A percentile compares a stretch with the other conserved stretches of the same genome.
Conservation (phyloP, 2,329 filamentous ascomycete species). For the Penicillium nordicum region DNA sequence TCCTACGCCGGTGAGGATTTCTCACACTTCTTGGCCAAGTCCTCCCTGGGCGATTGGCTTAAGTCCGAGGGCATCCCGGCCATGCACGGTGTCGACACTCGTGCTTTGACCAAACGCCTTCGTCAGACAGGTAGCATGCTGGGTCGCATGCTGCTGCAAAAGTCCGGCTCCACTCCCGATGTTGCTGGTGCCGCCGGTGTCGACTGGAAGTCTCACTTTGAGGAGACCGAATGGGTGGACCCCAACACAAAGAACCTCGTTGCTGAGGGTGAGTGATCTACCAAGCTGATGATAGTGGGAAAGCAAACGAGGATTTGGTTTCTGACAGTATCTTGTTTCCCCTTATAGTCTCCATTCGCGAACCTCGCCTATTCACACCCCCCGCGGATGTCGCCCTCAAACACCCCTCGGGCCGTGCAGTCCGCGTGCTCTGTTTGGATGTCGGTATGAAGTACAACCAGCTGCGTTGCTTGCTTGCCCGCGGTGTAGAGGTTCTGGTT, state of each 20-base stretch:
- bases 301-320: constrained; percentile 33
- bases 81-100: constrained; percentile 91
- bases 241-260: constrained; percentile 92
- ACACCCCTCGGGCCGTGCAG: constrained; percentile 80
- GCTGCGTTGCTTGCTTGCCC: constrained; percentile 82
- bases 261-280: constrained; percentile 70
- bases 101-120: constrained; percentile 90
- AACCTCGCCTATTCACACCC: constrained; percentile 81
- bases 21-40: constrained; percentile 88
- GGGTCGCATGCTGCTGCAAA: constrained; percentile 78
- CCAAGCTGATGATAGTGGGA: background rate
- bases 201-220: constrained; percentile 62
- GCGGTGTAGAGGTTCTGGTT: constrained; percentile 89
- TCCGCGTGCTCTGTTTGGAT: constrained; percentile 89
- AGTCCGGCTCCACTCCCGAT: constrained; percentile 42
- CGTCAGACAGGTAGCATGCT: constrained; percentile 94
- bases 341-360: constrained; percentile 75
- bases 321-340: constrained; percentile 1
- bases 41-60: constrained; percentile 89
- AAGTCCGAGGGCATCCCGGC: constrained; percentile 94
- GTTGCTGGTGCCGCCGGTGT: constrained; percentile 43
- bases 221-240: constrained; percentile 81
- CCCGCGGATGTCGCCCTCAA: constrained; percentile 67
- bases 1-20: constrained; percentile 93
- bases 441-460: constrained; percentile 99